Evolutionary conservation across 306 rosid species (phyloP).

Genomic region (Inga oerstediana): DNA sequence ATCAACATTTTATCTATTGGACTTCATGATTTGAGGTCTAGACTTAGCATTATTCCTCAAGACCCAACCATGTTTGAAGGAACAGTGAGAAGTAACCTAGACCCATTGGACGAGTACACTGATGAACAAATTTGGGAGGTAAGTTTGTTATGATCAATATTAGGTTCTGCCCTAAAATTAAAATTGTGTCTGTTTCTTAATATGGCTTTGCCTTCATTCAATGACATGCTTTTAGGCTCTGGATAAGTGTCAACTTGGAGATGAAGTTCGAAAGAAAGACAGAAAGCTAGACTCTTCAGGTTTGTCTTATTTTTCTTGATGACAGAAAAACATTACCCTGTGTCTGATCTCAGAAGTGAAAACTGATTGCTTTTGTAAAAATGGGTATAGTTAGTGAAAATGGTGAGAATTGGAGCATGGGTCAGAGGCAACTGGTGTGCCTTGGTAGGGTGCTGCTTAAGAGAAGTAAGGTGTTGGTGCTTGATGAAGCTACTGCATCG

Average conservation of each 20-base stretch:
- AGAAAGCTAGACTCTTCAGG: neutral
- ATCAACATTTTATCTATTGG: neutral
- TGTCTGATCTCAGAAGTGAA: neutral
- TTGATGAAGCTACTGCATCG: constrained; percentile 91
- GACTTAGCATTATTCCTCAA: neutral
- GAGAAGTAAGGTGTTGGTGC: constrained; percentile 85
- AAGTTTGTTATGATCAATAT: neutral
- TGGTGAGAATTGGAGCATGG: constrained; percentile 97
- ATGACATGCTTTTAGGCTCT: neutral
- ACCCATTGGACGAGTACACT: neutral
- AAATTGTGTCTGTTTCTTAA: neutral
- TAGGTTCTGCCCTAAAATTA: neutral
- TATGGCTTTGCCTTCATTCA: neutral
- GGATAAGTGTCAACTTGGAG: neutral
- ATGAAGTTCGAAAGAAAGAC: neutral
- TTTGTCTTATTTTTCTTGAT: neutral
- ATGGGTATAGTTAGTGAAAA: constrained; percentile 38
- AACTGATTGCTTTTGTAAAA: neutral
- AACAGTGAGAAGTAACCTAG: neutral
- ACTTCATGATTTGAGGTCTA: constrained; percentile 9
- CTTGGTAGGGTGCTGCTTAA: constrained; percentile 82
- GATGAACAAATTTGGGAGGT: neutral
- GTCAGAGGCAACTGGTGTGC: constrained; percentile 92
- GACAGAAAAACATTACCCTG: neutral
- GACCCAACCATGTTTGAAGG: neutral